phyloP scores from a whole-genome alignment of 75 land plant species.

The Selaginella tamariscina region DNA sequence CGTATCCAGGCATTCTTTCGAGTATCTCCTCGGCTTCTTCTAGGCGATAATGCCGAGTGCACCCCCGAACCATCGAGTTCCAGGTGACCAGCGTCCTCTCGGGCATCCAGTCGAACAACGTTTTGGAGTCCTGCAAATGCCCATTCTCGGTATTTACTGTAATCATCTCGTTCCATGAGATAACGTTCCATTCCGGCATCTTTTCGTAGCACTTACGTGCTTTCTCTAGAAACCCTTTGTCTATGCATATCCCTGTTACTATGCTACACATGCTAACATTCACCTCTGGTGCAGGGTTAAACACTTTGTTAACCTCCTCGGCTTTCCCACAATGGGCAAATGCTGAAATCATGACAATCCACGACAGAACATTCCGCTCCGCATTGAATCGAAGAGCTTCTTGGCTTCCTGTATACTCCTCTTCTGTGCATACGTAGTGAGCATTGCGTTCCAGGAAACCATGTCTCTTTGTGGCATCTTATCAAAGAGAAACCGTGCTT shows the following conservation, averaged over 20 bases:
- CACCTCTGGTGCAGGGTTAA: not conserved
- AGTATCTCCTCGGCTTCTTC: not conserved
- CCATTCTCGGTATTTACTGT: not conserved
- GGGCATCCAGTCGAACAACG: not conserved
- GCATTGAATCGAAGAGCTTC: not conserved
- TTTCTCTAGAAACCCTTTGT: not conserved
- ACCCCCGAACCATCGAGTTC: not conserved
- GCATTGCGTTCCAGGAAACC: not conserved
- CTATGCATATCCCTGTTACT: not conserved
- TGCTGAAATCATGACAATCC: not conserved
- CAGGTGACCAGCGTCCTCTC: not conserved
- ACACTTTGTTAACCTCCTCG: not conserved
- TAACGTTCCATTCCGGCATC: not conserved
- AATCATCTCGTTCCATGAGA: not conserved
- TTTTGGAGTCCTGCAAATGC: not conserved
- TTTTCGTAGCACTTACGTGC: not conserved
- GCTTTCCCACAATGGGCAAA: not conserved
- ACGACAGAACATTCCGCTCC: not conserved
- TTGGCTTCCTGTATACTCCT: not conserved
- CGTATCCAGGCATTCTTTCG: not conserved
- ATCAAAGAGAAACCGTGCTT: not conserved
- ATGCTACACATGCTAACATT: not conserved
- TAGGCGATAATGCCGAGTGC: not conserved
- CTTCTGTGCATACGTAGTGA: not conserved
- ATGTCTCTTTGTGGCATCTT: not conserved